Percentiles rank a stretch among this genome's conserved stretches.
Evolutionary conservation across 2,329 filamentous ascomycete species (phyloP).

Genomic region (Periconia macrospinosa): DNA sequence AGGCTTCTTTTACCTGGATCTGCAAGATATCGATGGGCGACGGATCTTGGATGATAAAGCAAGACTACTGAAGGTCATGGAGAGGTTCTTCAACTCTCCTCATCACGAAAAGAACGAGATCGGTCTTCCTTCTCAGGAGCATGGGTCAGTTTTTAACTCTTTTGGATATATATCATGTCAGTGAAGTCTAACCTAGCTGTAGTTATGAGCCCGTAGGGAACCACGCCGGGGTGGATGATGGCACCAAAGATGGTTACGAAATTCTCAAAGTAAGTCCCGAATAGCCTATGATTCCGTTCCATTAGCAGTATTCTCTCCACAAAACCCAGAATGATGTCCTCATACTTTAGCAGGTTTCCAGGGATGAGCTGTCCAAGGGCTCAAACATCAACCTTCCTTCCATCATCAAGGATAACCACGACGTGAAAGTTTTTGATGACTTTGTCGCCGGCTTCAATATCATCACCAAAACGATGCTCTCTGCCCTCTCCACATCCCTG

Average conservation of each 20-base stretch:
- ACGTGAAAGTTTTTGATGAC: slow-evolving; percentile 19
- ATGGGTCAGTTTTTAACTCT: slow-evolving; percentile 41
- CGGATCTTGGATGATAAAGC: slow-evolving; percentile 56
- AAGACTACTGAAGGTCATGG: slow-evolving; percentile 57
- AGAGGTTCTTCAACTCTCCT: slow-evolving; percentile 57
- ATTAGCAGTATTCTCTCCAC: not conserved
- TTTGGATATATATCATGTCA: not conserved
- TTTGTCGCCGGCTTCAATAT: slow-evolving; percentile 26
- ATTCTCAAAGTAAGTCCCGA: slow-evolving; percentile 27
- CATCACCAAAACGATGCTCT: slow-evolving; percentile 41
- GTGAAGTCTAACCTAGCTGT: not conserved
- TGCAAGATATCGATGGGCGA: slow-evolving; percentile 56
- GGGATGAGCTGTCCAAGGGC: slow-evolving; percentile 33
- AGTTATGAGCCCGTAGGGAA: slow-evolving; percentile 27
- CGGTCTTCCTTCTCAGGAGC: slow-evolving; percentile 56
- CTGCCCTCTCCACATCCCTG: slow-evolving; percentile 44
- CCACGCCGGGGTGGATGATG: slow-evolving; percentile 28
- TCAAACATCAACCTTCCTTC: slow-evolving; percentile 20
- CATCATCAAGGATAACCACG: slow-evolving; percentile 27
- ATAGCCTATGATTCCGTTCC: not conserved
- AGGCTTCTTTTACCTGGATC: slow-evolving; percentile 61
- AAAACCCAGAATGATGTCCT: not conserved
- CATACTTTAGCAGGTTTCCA: slow-evolving; percentile 9
- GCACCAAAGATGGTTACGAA: slow-evolving; percentile 34
- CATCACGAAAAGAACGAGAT: slow-evolving; percentile 61